Evolutionary conservation across 2,329 filamentous ascomycete genomes (phyloP).

Genomic region (Penicillium sp.): DNA sequence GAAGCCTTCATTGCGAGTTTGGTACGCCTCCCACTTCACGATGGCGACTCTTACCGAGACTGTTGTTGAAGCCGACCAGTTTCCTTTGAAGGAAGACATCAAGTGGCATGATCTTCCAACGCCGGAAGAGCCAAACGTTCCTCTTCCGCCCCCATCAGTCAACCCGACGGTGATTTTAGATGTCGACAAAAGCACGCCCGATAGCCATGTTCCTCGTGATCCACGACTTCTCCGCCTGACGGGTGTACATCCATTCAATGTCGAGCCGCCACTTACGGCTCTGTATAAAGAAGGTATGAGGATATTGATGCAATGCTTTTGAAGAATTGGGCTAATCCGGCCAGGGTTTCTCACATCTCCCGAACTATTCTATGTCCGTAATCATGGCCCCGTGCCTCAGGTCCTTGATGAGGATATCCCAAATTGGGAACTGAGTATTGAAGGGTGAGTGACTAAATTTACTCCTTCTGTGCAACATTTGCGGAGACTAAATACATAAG

Average conservation of each 20-base stretch:
- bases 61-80: conserved; percentile 8
- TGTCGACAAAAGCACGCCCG: conserved; percentile 80
- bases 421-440: conserved; percentile 78
- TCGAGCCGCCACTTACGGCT: conserved; percentile 75
- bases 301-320: too few species aligned
- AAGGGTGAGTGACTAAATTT: conserved; percentile 55
- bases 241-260: conserved; percentile 87
- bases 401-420: conserved; percentile 70
- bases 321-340: not conserved
- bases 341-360: conserved; percentile 81
- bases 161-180: conserved; percentile 62
- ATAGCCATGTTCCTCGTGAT: conserved; percentile 76
- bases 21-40: not conserved
- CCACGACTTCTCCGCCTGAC: conserved; percentile 80
- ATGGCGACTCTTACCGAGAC: conserved; percentile 30
- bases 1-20: not conserved
- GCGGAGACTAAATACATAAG: conserved; percentile 5
- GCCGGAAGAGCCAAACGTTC: conserved; percentile 47
- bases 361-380: conserved; percentile 87
- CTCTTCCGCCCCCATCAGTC: conserved; percentile 66
- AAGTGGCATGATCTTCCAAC: conserved; percentile 25
- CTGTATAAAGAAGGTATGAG: conserved; percentile 62
- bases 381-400: conserved; percentile 79
- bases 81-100: conserved; percentile 23
- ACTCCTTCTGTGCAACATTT: too few species aligned